A percentile compares a stretch with the other conserved stretches of the same genome.
Conservation (phyloP, 192 early-diverging fungal species). For the Chytriomyces sp. region DNA sequence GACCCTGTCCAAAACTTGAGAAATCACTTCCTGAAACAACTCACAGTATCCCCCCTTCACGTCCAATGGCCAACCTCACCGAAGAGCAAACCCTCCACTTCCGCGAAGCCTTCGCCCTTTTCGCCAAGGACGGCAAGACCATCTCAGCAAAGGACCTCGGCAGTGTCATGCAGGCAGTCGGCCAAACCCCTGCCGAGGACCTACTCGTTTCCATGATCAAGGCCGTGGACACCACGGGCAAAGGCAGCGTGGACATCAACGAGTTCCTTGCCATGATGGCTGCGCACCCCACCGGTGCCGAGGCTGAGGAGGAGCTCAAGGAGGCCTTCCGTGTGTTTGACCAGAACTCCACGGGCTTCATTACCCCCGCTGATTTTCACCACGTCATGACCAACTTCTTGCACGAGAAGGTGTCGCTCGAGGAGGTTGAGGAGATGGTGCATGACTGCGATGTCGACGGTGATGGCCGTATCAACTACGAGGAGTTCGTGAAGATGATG, state of each 20-base stretch:
- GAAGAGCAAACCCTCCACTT: conserved; percentile 76
- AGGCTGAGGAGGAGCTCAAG: conserved; percentile 86
- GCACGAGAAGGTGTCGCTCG: conserved; percentile 78
- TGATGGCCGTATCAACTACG: conserved; percentile 79
- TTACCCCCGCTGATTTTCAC: conserved; percentile 83
- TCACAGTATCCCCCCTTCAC: too few species aligned
- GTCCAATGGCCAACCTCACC: conserved; percentile 77
- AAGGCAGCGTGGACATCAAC: conserved; percentile 89
- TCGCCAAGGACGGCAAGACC: conserved; percentile 70
- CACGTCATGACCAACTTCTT: conserved; percentile 82
- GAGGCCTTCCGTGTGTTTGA: conserved; percentile 97
- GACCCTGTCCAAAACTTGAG: too few species aligned
- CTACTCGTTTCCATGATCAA: conserved; percentile 93
- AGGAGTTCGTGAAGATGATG: conserved; percentile 83
- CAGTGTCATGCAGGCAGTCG: conserved; percentile 85
- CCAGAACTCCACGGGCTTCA: conserved; percentile 90
- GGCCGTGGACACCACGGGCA: conserved; percentile 91
- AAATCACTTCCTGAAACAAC: too few species aligned
- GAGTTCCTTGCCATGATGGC: conserved; percentile 94
- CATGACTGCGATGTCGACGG: conserved; percentile 72
- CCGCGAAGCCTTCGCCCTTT: conserved; percentile 80
- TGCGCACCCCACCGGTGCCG: conserved; percentile 71
- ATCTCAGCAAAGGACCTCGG: conserved; percentile 91
- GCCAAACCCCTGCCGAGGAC: conserved; percentile 85
- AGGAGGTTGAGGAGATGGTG: conserved; percentile 72